Base-by-base conservation (phyloP, 1,139 yeast species). In the Sporopachydermia cereana region DNA sequence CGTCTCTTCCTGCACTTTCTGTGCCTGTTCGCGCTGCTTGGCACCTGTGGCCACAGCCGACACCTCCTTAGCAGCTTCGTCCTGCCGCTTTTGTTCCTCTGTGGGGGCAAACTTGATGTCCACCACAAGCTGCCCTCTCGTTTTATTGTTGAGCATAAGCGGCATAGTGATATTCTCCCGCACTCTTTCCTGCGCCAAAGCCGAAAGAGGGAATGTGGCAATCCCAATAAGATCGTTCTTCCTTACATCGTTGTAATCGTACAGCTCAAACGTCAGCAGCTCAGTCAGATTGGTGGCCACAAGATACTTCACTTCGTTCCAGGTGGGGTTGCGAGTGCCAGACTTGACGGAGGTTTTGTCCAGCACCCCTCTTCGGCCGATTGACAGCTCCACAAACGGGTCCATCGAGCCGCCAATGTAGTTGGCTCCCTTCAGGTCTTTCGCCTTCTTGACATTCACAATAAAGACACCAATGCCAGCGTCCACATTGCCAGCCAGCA, bases 401-500 rank as follows among this genome's bases (percentile, higher is more conserved):
- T 91, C 96, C 53, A 88, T 73, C 18, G 95, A 84, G 57, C 82
- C 82, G 51, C 86, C 89, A 43, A 82, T 68, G 48, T 65, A 62
- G 42, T 77, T 79, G 51, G 82, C 77, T 42, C 85, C 84, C 57
- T 74, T 77, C 57, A 91, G 68, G 41, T 74, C 76, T 51, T 71
- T 71, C 22, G 94, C 96, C 42, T 74, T 67, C 55, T 77, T 77
- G 31, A 83, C 70, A 31, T 74, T 77, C 45, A 91, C 66, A 42
- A 81, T 81, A 53, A 89, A 66, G 24, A 91, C 85, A 65, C 98
- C 98, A 54, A 86, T 72, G 9, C 97, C 83, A 22, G 93, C 77
- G 55, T 81, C 82, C 48, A 78, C 66, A 48, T 85, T 77, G 57
- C 96, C 96, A 23, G 95, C 83, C 56, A 91, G 66, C 59, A 91